Conservation (phyloP, 148 eudicot species). For the Camellia japonica region DNA sequence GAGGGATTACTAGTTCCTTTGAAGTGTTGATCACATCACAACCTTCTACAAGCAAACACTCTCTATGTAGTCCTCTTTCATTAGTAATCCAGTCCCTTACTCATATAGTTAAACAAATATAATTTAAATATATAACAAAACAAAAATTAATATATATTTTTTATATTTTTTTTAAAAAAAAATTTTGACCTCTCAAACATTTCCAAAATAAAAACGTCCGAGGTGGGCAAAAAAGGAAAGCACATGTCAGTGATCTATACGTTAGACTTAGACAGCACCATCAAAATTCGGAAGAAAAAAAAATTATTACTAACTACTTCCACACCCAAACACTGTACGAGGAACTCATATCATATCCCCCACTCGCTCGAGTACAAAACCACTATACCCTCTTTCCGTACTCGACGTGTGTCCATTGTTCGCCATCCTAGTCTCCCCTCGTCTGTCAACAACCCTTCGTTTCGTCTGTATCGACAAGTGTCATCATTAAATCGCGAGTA, state of each 20-base stretch:
- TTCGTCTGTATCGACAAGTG: not conserved
- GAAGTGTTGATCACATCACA: too few relatives aligned
- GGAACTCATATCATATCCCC: not conserved
- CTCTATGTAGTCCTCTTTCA: too few relatives aligned
- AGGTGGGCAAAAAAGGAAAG: not conserved
- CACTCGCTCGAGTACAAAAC: not conserved
- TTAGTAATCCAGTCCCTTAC: too few relatives aligned
- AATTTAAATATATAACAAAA: too few relatives aligned
- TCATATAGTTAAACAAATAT: too few relatives aligned
- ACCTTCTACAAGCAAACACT: too few relatives aligned
- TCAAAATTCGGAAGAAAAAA: not conserved
- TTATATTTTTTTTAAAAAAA: too few relatives aligned
- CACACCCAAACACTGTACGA: not conserved
- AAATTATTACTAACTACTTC: not conserved
- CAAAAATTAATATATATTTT: too few relatives aligned
- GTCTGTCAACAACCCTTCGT: not conserved
- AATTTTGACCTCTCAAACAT: too few relatives aligned
- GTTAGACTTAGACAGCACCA: not conserved
- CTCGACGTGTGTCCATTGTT: not conserved
- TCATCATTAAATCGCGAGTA: not conserved
- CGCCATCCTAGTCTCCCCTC: not conserved
- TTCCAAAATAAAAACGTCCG: too few relatives aligned
- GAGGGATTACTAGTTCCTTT: too few relatives aligned
- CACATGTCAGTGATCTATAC: constrained; percentile 19
- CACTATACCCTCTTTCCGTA: not conserved